A percentile compares a stretch with the other conserved stretches of the same genome.
phyloP scores from a whole-genome alignment of 2,329 filamentous ascomycete genomes.

The Metarhizium robertsii region DNA sequence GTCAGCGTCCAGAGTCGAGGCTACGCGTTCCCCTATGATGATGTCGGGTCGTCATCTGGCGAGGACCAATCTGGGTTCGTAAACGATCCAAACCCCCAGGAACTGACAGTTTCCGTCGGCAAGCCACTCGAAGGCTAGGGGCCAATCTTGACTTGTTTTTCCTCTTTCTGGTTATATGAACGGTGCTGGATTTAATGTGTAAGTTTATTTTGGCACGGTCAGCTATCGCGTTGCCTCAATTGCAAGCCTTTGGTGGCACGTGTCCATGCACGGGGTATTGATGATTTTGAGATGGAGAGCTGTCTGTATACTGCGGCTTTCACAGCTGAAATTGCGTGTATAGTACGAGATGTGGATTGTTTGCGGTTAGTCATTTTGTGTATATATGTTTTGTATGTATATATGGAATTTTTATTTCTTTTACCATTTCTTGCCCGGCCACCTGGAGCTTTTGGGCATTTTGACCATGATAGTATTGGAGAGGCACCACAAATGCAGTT shows the following conservation, averaged over 20 bases:
- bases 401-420: no score
- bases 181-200: neutral
- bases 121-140: slow-evolving; percentile 17
- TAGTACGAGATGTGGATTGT: neutral
- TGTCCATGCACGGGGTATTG: neutral
- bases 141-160: neutral
- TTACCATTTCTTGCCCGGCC: no score
- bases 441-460: no score
- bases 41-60: slow-evolving; percentile 47
- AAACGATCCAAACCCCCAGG: slow-evolving; percentile 42
- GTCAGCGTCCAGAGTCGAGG: slow-evolving; percentile 49
- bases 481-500: no score
- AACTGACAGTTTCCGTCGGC: slow-evolving; percentile 49
- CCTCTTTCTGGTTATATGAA: neutral
- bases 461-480: no score
- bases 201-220: neutral
- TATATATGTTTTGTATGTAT: neutral
- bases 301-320: neutral
- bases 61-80: slow-evolving; percentile 55
- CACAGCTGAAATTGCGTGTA: no score
- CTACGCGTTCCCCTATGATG: slow-evolving; percentile 66
- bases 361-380: neutral
- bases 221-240: neutral
- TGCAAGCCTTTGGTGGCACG: neutral
- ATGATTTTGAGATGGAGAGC: neutral